A percentile compares a stretch with the other conserved stretches of the same genome.
phyloP scores from a whole-genome alignment of 108 stramenopile genomes.

The Nitzschia inconspicua region DNA sequence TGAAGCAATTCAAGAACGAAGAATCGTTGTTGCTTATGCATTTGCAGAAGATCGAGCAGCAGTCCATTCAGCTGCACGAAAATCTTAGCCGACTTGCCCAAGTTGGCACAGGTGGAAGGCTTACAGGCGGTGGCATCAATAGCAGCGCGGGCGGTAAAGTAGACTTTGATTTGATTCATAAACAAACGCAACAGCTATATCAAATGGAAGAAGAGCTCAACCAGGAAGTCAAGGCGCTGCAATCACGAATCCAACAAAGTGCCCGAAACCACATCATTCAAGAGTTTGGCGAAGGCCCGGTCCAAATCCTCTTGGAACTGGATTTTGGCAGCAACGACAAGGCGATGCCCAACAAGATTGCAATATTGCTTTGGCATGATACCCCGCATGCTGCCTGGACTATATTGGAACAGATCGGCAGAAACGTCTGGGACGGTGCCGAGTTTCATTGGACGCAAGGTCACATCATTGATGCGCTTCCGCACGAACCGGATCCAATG shows the following conservation, averaged over 20 bases:
- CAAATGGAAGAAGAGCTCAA: slow-evolving; percentile 30
- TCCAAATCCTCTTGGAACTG: slow-evolving; percentile 33
- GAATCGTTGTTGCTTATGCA: slow-evolving; percentile 30
- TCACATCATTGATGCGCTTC: slow-evolving; percentile 5
- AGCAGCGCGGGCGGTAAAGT: background rate
- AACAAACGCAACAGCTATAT: slow-evolving; percentile 11
- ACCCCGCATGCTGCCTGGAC: slow-evolving; percentile 51
- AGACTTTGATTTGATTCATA: background rate
- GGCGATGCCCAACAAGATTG: background rate
- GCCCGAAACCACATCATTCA: slow-evolving; percentile 16
- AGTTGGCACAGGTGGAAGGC: background rate
- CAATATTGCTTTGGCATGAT: slow-evolving; percentile 40
- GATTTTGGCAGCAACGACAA: slow-evolving; percentile 7
- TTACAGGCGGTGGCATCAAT: background rate
- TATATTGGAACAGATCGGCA: slow-evolving; percentile 33
- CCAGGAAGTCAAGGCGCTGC: slow-evolving; percentile 15
- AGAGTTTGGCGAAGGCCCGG: slow-evolving; percentile 39
- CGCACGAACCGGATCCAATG: too few relatives aligned
- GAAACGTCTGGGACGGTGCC: slow-evolving; percentile 31
- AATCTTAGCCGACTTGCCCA: background rate
- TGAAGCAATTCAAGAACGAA: slow-evolving; percentile 35
- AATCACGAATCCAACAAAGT: slow-evolving; percentile 23
- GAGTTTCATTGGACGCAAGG: slow-evolving; percentile 3
- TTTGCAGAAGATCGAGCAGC: slow-evolving; percentile 32
- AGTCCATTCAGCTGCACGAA: slow-evolving; percentile 32